A percentile compares a stretch with the other conserved stretches of the same genome.
phyloP scores from a whole-genome alignment of 2,329 filamentous ascomycete species.

The Hymenoscyphus repandus region DNA sequence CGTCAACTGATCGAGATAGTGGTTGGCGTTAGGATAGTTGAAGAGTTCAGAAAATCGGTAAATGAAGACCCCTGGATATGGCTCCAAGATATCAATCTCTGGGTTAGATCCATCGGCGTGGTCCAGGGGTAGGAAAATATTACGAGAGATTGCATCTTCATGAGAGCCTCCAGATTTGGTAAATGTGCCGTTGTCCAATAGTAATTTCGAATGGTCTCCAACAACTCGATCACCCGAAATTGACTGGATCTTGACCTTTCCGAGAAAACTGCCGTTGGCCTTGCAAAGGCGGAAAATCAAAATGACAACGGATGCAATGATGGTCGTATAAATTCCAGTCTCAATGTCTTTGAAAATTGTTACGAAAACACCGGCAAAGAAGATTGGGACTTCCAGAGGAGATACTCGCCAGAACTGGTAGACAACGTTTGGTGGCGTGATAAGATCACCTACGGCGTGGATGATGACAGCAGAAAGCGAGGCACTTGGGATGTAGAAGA shows the following conservation, averaged over 20 bases:
- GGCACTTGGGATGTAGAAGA: conserved; percentile 87
- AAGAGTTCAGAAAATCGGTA: conserved; percentile 93
- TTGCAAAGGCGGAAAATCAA: conserved; percentile 81
- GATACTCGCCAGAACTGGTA: conserved; percentile 96
- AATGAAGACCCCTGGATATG: conserved; percentile 90
- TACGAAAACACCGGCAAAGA: conserved; percentile 87
- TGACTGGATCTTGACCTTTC: conserved; percentile 76
- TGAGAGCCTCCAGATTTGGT: conserved; percentile 24
- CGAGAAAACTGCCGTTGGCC: conserved; percentile 77
- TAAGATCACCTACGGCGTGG: conserved; percentile 87
- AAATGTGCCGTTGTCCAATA: conserved; percentile 43
- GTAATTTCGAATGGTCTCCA: conserved; percentile 49
- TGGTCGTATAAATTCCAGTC: conserved; percentile 84
- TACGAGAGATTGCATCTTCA: conserved; percentile 52
- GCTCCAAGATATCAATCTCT: conserved; percentile 68
- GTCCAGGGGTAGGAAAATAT: conserved; percentile 81
- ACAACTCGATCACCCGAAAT: conserved; percentile 71
- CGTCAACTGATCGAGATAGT: conserved; percentile 76
- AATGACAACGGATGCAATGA: conserved; percentile 69
- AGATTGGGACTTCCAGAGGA: conserved; percentile 84
- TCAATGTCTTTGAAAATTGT: conserved; percentile 87
- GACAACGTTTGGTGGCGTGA: conserved; percentile 84
- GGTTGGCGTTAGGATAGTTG: conserved; percentile 91
- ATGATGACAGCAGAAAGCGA: conserved; percentile 86
- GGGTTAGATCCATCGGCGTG: conserved; percentile 92